Base-by-base conservation (phyloP, 441 rosid genomes). In the Erodium trifolium region DNA sequence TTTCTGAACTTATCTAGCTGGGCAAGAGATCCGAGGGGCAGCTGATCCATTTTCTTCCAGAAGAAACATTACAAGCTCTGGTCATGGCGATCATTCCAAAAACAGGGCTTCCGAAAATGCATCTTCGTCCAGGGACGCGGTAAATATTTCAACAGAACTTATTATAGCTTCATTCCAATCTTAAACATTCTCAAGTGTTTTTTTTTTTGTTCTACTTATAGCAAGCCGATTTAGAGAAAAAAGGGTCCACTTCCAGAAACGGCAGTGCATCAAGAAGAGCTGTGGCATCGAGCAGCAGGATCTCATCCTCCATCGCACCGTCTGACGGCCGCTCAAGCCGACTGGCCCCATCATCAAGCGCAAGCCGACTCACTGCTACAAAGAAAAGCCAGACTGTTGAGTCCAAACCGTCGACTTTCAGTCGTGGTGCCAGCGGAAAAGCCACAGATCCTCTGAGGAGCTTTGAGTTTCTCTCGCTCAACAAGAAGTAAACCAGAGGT, bases 1-100 rank as follows among this genome's bases (percentile, higher is more conserved):
- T 53, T n/a, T 53, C 59, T 53, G 7, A 53, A 53, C 59, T 14
- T 4, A 53, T 53, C 59, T n/a, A 86, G 89, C 82, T 65, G 97
- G 93, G 65, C 91, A 81, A 76, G 98, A 94, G 65, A 83, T 82
- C 4, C 92, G 96, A 3, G 97, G 96, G 76, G 96, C 98, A 67
- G 96, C 86, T 57, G 98, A 91, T 74, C 93, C 90, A 75, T 91
- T 95, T 80, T 77, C 94, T 43, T 43, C 49, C 67, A 78, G 96
- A 68, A 87, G 86, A 73, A 90, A 87, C 78, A 77, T 83, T 4
- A 71, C 87, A n/a, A 49, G 57, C 13, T 49, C 57, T 13, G 81
- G 88, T 66, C 89, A 84, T 14, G 83, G 78, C 65, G 93, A 90
- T 69, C 87, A 82, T 69, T 73, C 82, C 9, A 87, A 85, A 74